These are phyloP conservation scores for Eucalyptus brandiana DNA, from an alignment of 345 rosid species.

Conservation along the genomic window DNA sequence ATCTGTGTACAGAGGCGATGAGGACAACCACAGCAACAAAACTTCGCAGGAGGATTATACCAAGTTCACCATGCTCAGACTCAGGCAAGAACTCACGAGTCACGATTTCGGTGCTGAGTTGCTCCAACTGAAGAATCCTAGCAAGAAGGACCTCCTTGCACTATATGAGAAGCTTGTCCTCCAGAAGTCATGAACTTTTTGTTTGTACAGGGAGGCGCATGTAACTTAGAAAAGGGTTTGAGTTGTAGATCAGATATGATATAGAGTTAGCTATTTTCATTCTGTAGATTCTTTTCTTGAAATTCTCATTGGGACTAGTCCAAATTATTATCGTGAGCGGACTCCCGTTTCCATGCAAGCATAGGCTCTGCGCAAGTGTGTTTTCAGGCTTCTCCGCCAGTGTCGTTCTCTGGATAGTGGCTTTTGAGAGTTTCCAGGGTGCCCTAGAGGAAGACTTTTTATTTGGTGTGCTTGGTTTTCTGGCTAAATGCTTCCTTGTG, in stretches of 20 bases:
- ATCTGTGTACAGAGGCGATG: constrained; percentile 47
- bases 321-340: neutral
- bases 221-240: neutral
- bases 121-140: constrained; percentile 57
- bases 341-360: neutral
- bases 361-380: neutral
- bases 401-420: neutral
- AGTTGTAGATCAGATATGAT: neutral
- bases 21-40: constrained; percentile 49
- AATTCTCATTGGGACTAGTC: neutral
- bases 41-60: constrained; percentile 55
- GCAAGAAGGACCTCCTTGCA: constrained; percentile 76
- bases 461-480: neutral
- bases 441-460: neutral
- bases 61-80: constrained; percentile 63
- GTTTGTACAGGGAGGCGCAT: constrained; percentile 17
- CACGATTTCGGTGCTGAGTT: constrained; percentile 76
- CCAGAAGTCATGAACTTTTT: constrained; percentile 28
- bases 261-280: neutral
- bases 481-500: neutral
- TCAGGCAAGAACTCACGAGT: constrained; percentile 84
- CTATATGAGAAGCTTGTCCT: constrained; percentile 70
- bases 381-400: neutral
- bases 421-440: neutral
- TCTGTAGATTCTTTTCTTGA: neutral